These are phyloP conservation scores for Alopecurus myosuroides DNA, from an alignment of 176 grass and related monocot species.

Conservation along the genomic window DNA sequence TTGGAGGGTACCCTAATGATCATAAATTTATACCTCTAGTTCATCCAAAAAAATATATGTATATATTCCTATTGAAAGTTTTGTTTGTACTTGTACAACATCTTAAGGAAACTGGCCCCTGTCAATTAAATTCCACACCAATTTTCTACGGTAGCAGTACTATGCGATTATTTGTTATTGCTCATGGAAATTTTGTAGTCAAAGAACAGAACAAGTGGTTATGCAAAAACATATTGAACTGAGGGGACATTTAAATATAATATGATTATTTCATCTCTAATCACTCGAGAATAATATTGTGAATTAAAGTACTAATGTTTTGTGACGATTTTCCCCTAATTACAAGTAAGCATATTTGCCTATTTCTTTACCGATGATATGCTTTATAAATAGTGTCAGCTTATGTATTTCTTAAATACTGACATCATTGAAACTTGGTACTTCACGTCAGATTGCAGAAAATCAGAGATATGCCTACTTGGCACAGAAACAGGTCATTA, in stretches of 20 bases:
- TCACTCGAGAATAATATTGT: background rate
- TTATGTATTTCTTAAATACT: background rate
- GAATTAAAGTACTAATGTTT: background rate
- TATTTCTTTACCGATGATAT: background rate
- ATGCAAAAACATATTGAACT: background rate
- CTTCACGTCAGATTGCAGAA: conserved; percentile 62
- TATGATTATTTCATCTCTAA: background rate
- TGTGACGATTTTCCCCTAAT: background rate
- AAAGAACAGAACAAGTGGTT: background rate
- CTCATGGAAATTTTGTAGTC: background rate
- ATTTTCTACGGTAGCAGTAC: background rate
- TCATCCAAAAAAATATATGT: background rate
- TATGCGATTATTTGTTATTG: background rate
- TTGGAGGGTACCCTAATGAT: background rate
- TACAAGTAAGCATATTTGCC: background rate
- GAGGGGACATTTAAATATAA: background rate
- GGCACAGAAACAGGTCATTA: conserved; percentile 55
- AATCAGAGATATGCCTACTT: conserved; percentile 67
- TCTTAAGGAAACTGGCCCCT: background rate
- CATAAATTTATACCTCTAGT: background rate
- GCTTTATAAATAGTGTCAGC: background rate
- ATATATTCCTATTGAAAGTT: background rate
- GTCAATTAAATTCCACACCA: background rate
- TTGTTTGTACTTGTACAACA: background rate
- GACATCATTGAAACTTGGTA: background rate